Base-by-base conservation (phyloP, 139 green algal species). In the Chlamydomonas urium region DNA sequence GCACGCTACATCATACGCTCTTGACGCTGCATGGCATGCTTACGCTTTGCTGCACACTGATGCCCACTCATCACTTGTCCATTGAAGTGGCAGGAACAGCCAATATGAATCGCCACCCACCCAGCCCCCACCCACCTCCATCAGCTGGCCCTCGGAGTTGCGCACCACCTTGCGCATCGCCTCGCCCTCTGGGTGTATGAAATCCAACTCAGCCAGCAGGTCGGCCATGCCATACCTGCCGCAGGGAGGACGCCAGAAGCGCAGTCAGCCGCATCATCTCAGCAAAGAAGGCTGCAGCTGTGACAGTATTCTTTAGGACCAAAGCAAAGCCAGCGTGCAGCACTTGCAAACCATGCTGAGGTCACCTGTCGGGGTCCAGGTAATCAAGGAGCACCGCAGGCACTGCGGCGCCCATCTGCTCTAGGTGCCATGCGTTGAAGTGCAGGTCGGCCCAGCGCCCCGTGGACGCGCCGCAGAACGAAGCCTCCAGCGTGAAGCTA, bases 401-500 rank as follows among this genome's bases (percentile, higher is more conserved):
- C 69, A 90, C 37, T 0, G 72, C 82, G 10, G 81, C 75, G 6
- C 84, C 84, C 82, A 88, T 83, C 29, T 69, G 29, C 53, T 81
- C 82, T 38, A 85, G 69, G 60, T 85, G 66, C 23, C 23, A 26
- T 23, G 78, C 79, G 66, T 70, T 83, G 66, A 88, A 90, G 78
- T 91, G 86, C 29, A 72, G 62, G 14, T 74, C 68, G 0, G 81
- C 82, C 38, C 36, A 71, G 4, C 69, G 42, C 37, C 87, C 21
- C 19, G 28, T 50, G 75, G 45, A 61, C 29, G 86, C 69, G 2
- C 88, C 88, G 32, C 78, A 84, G 70, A 93, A 91, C 28, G 80
- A 88, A 3, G 85, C 88, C 68, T 93, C 88, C 48, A 93, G 61
- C 2, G 87, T 93, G 75, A 87, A 89, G 42, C 77, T 83, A 80